These are phyloP conservation scores for Globisporangium splendens DNA, from an alignment of 352 stramenopile species.

Conservation along the genomic window DNA sequence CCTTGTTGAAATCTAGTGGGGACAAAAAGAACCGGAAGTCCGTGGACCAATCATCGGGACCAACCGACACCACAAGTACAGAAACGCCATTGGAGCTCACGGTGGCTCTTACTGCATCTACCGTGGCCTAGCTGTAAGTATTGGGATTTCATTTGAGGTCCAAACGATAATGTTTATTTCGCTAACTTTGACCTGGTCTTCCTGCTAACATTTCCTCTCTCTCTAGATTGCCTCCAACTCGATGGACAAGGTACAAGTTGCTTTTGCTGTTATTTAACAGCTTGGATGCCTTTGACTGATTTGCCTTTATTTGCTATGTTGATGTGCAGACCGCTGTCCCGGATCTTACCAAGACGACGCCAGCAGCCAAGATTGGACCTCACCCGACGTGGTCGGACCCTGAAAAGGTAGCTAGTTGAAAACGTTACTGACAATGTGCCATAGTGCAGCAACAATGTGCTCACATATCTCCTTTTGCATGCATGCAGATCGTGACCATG, in stretches of 20 bases:
- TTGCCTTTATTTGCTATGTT: not conserved
- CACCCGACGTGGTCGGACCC: slow-evolving; percentile 94
- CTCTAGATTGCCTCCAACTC: slow-evolving; percentile 57
- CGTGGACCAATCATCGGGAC: slow-evolving; percentile 95
- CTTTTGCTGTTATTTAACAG: slow-evolving; percentile 2
- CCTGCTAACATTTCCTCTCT: not conserved
- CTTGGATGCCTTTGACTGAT: not conserved
- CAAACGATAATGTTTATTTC: not conserved
- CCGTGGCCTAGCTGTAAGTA: slow-evolving; percentile 91
- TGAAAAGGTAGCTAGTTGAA: slow-evolving; percentile 69
- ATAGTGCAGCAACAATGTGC: not conserved
- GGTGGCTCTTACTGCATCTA: slow-evolving; percentile 98
- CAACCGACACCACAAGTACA: slow-evolving; percentile 93
- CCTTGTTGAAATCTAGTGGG: slow-evolving; percentile 73
- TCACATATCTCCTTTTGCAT: not conserved
- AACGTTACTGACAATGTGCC: not conserved
- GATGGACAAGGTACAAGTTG: slow-evolving; percentile 39
- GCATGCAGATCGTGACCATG: slow-evolving; percentile 62
- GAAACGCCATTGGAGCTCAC: slow-evolving; percentile 98
- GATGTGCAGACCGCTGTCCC: slow-evolving; percentile 32
- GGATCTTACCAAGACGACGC: slow-evolving; percentile 91
- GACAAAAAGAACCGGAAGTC: slow-evolving; percentile 86
- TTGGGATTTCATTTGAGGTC: not conserved
- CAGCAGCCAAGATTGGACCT: slow-evolving; percentile 96
- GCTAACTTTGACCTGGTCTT: not conserved